phyloP scores from a whole-genome alignment of 1,139 yeast genomes.

The Suhomyces coccinellae region DNA sequence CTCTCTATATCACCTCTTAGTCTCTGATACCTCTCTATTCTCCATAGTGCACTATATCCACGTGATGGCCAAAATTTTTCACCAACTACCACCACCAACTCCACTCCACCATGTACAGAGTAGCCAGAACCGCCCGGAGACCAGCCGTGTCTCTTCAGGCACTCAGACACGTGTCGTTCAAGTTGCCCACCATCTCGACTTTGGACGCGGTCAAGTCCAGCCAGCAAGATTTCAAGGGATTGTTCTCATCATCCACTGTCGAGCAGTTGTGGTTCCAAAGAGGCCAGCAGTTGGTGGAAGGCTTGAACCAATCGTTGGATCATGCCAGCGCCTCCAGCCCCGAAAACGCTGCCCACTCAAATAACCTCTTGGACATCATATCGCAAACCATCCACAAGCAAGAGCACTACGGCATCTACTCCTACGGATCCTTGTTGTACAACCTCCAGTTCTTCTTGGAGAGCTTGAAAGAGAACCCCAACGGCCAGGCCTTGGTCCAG shows the following conservation, averaged over 20 bases:
- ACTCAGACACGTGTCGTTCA: constrained; percentile 26
- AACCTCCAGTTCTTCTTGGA: constrained; percentile 62
- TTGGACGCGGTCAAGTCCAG: constrained; percentile 34
- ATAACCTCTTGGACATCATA: constrained; percentile 36
- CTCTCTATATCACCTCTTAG: neutral
- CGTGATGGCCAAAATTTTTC: constrained; percentile 11
- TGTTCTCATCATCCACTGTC: constrained; percentile 53
- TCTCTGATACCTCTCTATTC: neutral
- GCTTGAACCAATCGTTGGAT: constrained; percentile 43
- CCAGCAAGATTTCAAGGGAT: constrained; percentile 50
- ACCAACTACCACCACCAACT: constrained; percentile 1
- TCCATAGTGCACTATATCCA: neutral
- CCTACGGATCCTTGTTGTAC: constrained; percentile 59
- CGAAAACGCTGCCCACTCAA: constrained; percentile 9
- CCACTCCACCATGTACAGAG: constrained; percentile 11
- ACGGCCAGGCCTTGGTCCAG: constrained; percentile 14
- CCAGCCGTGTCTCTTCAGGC: constrained; percentile 8
- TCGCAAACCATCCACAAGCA: constrained; percentile 47
- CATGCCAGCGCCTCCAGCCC: constrained; percentile 19
- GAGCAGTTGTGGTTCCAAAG: constrained; percentile 62
- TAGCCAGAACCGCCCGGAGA: constrained; percentile 8
- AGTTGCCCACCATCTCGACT: constrained; percentile 32
- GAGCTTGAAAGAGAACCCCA: constrained; percentile 38
- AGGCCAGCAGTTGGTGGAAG: constrained; percentile 47
- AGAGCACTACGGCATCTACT: constrained; percentile 49